Evolutionary conservation across 116 monocot species (phyloP), one percentile per base, ranked within the genome.

Genomic region (Phalaenopsis hybrid): DNA sequence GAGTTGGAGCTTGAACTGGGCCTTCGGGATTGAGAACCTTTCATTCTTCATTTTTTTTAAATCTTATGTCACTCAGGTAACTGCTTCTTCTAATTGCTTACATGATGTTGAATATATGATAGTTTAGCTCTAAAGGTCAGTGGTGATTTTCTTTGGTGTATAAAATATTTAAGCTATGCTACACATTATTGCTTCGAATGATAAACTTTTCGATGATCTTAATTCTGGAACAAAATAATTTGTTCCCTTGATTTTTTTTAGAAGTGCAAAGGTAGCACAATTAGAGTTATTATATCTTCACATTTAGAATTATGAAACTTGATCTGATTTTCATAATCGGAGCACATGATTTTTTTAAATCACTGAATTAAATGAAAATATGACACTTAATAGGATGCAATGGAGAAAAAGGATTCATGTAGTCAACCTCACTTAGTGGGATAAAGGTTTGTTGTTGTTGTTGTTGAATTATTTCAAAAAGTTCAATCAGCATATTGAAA

Each of bases 1-100:
- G 94, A 94, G 74, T 88, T 94, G 65, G 94, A 94, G 81, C 81
- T 91, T 78, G 91, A 91, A 81, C 94, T 94, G 58, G 94, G 94
- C 23, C 91, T 94, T 79, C 86, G 87, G 61, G 94, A 91, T 83
- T 94, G 81, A 91, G 68, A 83, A 63, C 21, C 63, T 63, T 63
- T 63, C n/a, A 63, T 21, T 25, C 63, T 7, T 1, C 25, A 63
- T 63, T 21, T 63, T 17, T 63, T 63, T 63, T 6, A 20, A 11
- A 76, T 21, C 57, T 3, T 41, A 16, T 37, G 37, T 37, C 37
- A 37, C 37, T 37, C 37, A 16, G 72, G 41, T 72, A 72, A 72
- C 41, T 72, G 72, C 41, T 72, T 74, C 75, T 5, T 48, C 5
- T 33, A 34, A 72, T 9, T 37, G 10, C 12, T 72, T 37, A 16